Percentiles rank a stretch among this genome's conserved stretches.
phyloP scores from a whole-genome alignment of 106 monocot species.

The Ottelia alismoides region DNA sequence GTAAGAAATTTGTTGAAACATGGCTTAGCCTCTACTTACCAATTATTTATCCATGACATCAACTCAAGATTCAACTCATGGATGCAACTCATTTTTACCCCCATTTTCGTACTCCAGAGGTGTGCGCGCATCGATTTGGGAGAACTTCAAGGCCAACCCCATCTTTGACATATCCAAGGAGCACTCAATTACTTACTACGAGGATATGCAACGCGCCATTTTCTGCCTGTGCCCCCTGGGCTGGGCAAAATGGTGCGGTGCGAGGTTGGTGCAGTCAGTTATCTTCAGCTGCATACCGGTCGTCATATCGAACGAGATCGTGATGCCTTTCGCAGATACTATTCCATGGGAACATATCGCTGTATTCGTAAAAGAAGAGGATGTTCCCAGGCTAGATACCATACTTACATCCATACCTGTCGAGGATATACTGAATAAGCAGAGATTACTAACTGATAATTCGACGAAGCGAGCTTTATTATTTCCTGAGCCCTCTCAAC shows the following conservation, averaged over 20 bases:
- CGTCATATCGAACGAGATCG: slow-evolving; percentile 54
- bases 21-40: background rate
- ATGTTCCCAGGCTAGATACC: slow-evolving; percentile 56
- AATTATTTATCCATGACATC: no score
- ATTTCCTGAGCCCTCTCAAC: slow-evolving; percentile 47
- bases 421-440: slow-evolving; percentile 47
- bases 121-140: slow-evolving; percentile 54
- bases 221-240: slow-evolving; percentile 66
- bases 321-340: slow-evolving; percentile 53
- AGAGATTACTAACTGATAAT: slow-evolving; percentile 48
- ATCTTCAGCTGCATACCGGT: slow-evolving; percentile 66
- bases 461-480: slow-evolving; percentile 67
- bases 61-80: no score
- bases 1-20: slow-evolving; percentile 10
- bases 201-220: no score
- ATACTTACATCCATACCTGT: slow-evolving; percentile 35
- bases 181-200: slow-evolving; percentile 48
- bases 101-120: slow-evolving; percentile 21
- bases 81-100: background rate
- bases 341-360: slow-evolving; percentile 70
- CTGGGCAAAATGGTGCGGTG: slow-evolving; percentile 69
- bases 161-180: slow-evolving; percentile 60
- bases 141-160: slow-evolving; percentile 64
- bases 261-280: slow-evolving; percentile 47
- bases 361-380: slow-evolving; percentile 48